Evolutionary conservation across 2,329 filamentous ascomycete genomes (phyloP), one percentile per base, ranked within the genome.

Genomic region (Cordyceps tenuipes): DNA sequence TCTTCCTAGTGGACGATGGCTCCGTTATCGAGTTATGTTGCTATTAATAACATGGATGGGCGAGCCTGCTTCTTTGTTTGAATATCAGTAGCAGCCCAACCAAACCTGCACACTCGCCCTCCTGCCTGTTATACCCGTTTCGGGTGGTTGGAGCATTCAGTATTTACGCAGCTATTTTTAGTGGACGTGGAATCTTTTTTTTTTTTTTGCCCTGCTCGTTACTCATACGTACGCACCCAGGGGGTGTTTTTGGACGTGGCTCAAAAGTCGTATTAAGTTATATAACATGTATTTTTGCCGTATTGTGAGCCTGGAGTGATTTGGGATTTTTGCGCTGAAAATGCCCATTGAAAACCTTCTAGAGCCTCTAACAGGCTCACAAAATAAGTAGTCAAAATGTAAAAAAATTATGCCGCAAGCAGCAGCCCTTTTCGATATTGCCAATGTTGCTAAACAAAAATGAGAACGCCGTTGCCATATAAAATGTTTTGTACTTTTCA

Each of bases 391-490:
- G 23, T 23, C 23, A 23, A 23, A 23, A 23, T 23, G 23, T 23
- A 23, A 23, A 23, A 23, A 23, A 23, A 23, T 23, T 23, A 23
- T 23, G 23, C 23, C 4, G 23, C 23, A 23, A 2, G 23, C 36
- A 55, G 46, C 21, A 46, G 26, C 41, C 26, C 17, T 39, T 43
- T n/a, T 43, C 8, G 36, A 54, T 12, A 29, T n/a, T 46, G n/a
- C 19, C 19, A 47, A 39, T 19, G 43, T n/a, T 34, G 26, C 39
- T 21, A 44, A 46, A 55, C 44, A 49, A 57, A 43, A 57, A 39
- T 9, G 46, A 57, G 49, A 57, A 57, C 55, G 55, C 55, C 55
- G 10, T 36, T 50, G 55, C 55, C 55, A 57, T 57, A 57, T 21
- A 49, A 15, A 46, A 19, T 46, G 36, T 48, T 36, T 19, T 23